Conservation (phyloP, 2,329 filamentous ascomycete genomes). For the Emericellopsis atlantica region DNA sequence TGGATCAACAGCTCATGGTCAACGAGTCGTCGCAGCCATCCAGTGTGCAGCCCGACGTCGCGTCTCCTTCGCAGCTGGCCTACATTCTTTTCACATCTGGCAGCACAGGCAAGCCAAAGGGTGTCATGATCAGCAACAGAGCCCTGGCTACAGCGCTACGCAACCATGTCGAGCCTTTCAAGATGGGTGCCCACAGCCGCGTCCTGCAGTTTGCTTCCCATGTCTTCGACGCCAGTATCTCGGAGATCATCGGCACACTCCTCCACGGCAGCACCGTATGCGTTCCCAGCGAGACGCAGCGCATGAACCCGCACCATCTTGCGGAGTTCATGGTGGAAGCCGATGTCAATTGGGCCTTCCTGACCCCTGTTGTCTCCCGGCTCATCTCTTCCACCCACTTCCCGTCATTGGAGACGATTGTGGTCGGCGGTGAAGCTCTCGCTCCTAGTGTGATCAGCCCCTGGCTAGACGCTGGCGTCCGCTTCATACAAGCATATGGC, state of each 20-base stretch:
- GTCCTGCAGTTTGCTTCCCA: conserved; percentile 2
- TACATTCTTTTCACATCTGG: conserved; percentile 19
- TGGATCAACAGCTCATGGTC: too few relatives aligned
- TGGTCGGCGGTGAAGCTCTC: conserved; percentile 7
- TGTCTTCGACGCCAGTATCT: neutral
- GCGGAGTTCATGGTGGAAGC: neutral
- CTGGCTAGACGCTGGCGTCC: conserved; percentile 5
- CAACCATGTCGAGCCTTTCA: conserved; percentile 29
- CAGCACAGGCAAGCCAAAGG: conserved; percentile 21
- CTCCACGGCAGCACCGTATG: neutral
- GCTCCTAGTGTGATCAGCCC: conserved; percentile 4
- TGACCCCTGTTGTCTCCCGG: neutral
- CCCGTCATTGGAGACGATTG: conserved; percentile 1
- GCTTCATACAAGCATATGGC: conserved; percentile 7
- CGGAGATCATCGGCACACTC: neutral
- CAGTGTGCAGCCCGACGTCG: too few relatives aligned
- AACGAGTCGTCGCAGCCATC: too few relatives aligned
- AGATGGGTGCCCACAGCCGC: conserved; percentile 2
- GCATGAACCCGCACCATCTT: neutral
- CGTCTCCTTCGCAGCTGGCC: conserved; percentile 25
- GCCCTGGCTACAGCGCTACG: conserved; percentile 36
- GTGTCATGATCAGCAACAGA: conserved; percentile 10
- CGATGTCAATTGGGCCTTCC: neutral
- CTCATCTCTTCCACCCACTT: conserved; percentile 1
- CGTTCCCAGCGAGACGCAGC: neutral